Conservation (phyloP, 2,329 filamentous ascomycete genomes). For the Mycosphaerella sp. region DNA sequence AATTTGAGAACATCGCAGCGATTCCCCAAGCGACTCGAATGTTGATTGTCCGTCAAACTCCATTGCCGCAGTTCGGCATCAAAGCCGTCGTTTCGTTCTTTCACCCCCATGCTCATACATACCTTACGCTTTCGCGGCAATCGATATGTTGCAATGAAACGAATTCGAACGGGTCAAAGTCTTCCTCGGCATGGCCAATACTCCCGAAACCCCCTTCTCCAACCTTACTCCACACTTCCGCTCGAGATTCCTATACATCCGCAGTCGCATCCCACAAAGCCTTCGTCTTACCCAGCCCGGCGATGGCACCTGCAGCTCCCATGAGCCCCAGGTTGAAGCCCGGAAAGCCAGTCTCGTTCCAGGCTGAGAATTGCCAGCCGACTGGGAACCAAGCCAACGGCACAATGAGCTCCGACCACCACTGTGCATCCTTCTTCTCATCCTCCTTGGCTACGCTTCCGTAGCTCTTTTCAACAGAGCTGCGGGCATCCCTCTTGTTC, state of each 20-base stretch:
- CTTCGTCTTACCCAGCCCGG: conserved; percentile 34
- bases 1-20: not conserved
- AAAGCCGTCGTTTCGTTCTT: too few species aligned
- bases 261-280: conserved; percentile 34
- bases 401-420: conserved; percentile 41
- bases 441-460: conserved; percentile 32
- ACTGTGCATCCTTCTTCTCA: conserved; percentile 38
- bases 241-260: conserved; percentile 10
- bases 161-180: too few species aligned
- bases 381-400: conserved; percentile 42
- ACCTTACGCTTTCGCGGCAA: too few species aligned
- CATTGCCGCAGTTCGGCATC: not conserved
- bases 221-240: not conserved
- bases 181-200: too few species aligned
- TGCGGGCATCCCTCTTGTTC: conserved; percentile 29
- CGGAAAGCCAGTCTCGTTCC: conserved; percentile 36
- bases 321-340: conserved; percentile 43
- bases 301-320: conserved; percentile 39
- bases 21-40: not conserved
- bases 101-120: too few species aligned
- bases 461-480: conserved; percentile 23
- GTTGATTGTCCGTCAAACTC: not conserved
- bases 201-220: not conserved
- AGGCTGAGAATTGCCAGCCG: conserved; percentile 37
- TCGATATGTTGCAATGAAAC: too few species aligned